These are phyloP conservation scores for Selaginella moellendorffii DNA, from an alignment of 75 land plant genomes.

Conservation along the genomic window DNA sequence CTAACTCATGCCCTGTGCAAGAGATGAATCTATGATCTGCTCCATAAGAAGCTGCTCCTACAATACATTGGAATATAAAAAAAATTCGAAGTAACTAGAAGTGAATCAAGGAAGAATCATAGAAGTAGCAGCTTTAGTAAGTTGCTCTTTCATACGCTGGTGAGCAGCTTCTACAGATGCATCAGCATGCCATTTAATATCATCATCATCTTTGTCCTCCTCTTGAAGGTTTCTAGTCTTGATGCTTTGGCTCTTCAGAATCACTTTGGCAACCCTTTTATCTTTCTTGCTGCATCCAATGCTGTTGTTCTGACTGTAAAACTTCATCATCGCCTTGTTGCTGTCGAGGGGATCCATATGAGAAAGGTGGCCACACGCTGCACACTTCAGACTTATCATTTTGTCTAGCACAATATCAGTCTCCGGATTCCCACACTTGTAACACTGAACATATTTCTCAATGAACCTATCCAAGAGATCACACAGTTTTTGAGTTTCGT, in stretches of 20 bases:
- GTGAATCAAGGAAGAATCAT: too few species aligned
- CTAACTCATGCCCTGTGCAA: too few species aligned
- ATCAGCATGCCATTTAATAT: constrained; percentile 95
- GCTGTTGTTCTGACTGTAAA: too few species aligned
- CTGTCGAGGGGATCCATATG: constrained; percentile 83
- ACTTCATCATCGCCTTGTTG: constrained; percentile 50
- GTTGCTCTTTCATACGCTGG: too few species aligned
- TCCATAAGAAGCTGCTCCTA: too few species aligned
- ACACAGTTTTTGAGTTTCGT: constrained; percentile 73
- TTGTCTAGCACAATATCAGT: constrained; percentile 78
- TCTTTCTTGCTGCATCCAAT: too few species aligned
- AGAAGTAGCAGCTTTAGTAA: constrained; percentile 70
- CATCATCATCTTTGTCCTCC: constrained; percentile 52
- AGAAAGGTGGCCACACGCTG: constrained; percentile 78
- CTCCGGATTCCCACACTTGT: too few species aligned
- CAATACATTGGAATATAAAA: too few species aligned
- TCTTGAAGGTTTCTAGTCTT: constrained; percentile 13
- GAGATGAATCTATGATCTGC: too few species aligned
- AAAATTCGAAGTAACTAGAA: too few species aligned
- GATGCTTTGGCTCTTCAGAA: constrained; percentile 32
- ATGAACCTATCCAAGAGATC: constrained; percentile 79
- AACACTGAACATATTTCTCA: too few species aligned
- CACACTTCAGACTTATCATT: constrained; percentile 94
- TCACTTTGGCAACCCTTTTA: too few species aligned
- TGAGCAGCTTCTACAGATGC: constrained; percentile 82